Base-by-base conservation (phyloP, 345 rosid genomes). In the Rhizophora apiculata region DNA sequence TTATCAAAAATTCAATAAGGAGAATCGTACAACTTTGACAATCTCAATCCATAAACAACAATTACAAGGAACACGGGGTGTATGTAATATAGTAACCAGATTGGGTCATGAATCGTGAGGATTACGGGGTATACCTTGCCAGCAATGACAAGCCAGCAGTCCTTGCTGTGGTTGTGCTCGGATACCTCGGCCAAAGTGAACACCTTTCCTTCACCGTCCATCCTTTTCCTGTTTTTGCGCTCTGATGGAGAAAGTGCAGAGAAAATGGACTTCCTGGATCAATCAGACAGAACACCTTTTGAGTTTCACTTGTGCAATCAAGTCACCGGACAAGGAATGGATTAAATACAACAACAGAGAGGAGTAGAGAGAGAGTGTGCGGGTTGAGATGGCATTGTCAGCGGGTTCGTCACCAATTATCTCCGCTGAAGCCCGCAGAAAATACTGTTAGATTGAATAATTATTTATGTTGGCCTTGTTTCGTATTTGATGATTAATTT, bases 71-170 rank as follows among this genome's bases (percentile, higher is more conserved):
- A 54, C 21, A 54, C 26, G 58, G 6, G 3, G 21, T 6, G 22
- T 55, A 55, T n/a, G 22, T 43, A 43, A 43, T 43, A 43, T 4
- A 3, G 0, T 1, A 13, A 43, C 49, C 59, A 11, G 27, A 55
- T 18, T 55, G 59, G 59, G 27, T 55, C 4, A 24, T 22, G 59
- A 7, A 55, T n/a, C 21, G 18, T 43, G 21, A 21, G 8, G 29
- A 55, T 11, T 21, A 22, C 59, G 13, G 49, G 49, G 49, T 3
- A 22, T 80, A 94, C 97, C 97, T 89, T 91, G 77, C 93, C 96
- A 7, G 86, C 83, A 71, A 94, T 88, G 75, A 89, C 82, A 71
- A 94, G 95, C 97, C 96, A 94, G 60, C 96, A 94, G 55, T 91
- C 97, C 69, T 89, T 68, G 58, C 65, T 31, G 75, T 22, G 68